Percentiles rank a stretch among this genome's conserved stretches.
phyloP scores from a whole-genome alignment of 2,329 filamentous ascomycete genomes.

The Hypoxylon sp. region DNA sequence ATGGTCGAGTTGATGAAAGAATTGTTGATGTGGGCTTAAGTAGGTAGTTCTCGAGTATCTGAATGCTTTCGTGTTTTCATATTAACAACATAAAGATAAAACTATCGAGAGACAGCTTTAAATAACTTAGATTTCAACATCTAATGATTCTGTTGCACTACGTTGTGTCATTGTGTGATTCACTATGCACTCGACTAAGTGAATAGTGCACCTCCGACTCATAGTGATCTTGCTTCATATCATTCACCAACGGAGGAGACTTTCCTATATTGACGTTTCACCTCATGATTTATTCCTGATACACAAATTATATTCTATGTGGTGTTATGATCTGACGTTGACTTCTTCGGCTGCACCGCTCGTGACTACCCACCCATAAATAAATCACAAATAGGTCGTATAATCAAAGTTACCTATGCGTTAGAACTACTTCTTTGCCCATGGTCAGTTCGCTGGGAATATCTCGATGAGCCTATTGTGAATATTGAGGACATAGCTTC shows the following conservation, averaged over 20 bases:
- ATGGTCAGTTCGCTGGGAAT: too few species aligned
- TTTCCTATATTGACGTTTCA: background rate
- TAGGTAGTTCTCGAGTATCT: background rate
- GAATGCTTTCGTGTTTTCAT: background rate
- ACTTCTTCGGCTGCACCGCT: background rate
- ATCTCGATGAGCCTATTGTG: too few species aligned
- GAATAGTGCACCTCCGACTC: background rate
- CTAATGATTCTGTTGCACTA: background rate
- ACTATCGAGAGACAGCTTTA: background rate
- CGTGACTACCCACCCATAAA: background rate
- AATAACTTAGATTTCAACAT: background rate
- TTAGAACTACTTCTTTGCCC: too few species aligned
- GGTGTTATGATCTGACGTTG: background rate
- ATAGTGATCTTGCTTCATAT: background rate
- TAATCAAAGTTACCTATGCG: background rate
- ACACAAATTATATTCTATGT: background rate
- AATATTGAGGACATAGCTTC: too few species aligned
- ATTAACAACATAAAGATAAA: background rate
- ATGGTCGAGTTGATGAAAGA: background rate
- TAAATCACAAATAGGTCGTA: background rate
- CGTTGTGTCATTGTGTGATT: conserved; percentile 1
- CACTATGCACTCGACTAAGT: background rate
- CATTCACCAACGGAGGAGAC: background rate
- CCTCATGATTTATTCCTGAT: background rate
- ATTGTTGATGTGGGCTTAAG: background rate